A percentile compares a stretch with the other conserved stretches of the same genome.
phyloP scores from a whole-genome alignment of 495 filamentous ascomycete genomes.

The Glonium stellatum region DNA sequence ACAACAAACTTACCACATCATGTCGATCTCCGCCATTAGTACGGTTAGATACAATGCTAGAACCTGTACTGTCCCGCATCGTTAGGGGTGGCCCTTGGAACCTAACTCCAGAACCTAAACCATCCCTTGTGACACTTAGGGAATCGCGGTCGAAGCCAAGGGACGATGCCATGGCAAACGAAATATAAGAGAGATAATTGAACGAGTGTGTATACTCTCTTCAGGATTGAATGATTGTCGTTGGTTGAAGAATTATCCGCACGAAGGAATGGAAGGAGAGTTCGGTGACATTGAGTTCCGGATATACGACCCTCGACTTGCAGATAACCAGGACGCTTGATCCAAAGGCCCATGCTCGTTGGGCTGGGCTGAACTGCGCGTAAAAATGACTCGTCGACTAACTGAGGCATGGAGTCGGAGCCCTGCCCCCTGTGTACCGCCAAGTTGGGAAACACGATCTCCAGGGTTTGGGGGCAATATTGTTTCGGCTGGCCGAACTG shows the following conservation, averaged over 20 bases:
- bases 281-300: slow-evolving; percentile 12
- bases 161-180: slow-evolving; percentile 1
- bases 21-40: slow-evolving; percentile 23
- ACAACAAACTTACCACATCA: slow-evolving; percentile 20
- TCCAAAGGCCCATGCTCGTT: neutral
- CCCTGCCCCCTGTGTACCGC: neutral
- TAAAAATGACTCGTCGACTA: slow-evolving; percentile 3
- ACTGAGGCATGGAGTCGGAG: slow-evolving; percentile 1
- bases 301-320: slow-evolving; percentile 15
- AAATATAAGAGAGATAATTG: neutral
- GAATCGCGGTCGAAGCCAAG: slow-evolving; percentile 18
- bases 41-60: slow-evolving; percentile 16
- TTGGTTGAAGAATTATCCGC: slow-evolving; percentile 3
- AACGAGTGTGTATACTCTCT: slow-evolving; percentile 3
- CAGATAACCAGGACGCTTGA: slow-evolving; percentile 7
- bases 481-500: neutral
- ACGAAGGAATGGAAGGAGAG: slow-evolving; percentile 5
- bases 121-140: slow-evolving; percentile 8
- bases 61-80: slow-evolving; percentile 22
- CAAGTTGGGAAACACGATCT: neutral
- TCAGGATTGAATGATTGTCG: slow-evolving; percentile 5
- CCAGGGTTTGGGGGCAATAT: neutral
- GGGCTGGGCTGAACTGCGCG: slow-evolving; percentile 12
- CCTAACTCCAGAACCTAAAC: slow-evolving; percentile 1
- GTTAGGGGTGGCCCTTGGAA: slow-evolving; percentile 12